phyloP scores from a whole-genome alignment of 345 rosid species.

The Populus tremula region DNA sequence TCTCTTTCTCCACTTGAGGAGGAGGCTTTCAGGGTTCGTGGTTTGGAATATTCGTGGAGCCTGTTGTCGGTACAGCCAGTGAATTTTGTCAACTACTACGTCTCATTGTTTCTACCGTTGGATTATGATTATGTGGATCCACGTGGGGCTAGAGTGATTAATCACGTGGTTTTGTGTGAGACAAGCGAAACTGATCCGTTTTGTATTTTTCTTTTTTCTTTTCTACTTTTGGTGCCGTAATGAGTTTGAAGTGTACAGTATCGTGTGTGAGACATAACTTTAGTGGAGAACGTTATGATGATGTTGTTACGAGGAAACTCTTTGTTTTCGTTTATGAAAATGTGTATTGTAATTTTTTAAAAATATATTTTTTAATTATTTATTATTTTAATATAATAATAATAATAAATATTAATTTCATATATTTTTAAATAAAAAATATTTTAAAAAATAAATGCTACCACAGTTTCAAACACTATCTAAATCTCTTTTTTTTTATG shows the following conservation, averaged over 20 bases:
- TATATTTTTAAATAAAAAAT: too few species aligned
- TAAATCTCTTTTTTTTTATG: too few species aligned
- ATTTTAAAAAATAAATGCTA: accelerated
- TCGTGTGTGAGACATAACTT: too few species aligned
- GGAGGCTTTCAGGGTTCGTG: conserved; percentile 9
- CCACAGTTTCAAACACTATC: accelerated
- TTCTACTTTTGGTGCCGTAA: background rate
- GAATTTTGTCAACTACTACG: background rate
- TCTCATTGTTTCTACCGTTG: background rate
- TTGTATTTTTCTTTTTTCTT: background rate
- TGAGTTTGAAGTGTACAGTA: background rate
- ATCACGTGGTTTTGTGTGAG: background rate
- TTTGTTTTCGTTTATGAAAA: too few species aligned
- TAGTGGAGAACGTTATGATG: too few species aligned
- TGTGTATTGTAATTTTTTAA: too few species aligned
- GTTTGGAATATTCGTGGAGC: conserved; percentile 32
- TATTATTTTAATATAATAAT: too few species aligned
- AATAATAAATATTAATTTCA: too few species aligned
- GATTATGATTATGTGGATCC: background rate
- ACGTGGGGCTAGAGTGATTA: background rate
- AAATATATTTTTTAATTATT: too few species aligned
- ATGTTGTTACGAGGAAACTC: too few species aligned
- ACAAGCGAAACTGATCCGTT: background rate
- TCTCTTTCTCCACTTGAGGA: background rate
- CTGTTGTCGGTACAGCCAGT: conserved; percentile 5